Percentiles rank a stretch among this genome's conserved stretches.
These are phyloP conservation scores for Nissolia schottii DNA, from an alignment of 306 rosid species.

Conservation along the genomic window DNA sequence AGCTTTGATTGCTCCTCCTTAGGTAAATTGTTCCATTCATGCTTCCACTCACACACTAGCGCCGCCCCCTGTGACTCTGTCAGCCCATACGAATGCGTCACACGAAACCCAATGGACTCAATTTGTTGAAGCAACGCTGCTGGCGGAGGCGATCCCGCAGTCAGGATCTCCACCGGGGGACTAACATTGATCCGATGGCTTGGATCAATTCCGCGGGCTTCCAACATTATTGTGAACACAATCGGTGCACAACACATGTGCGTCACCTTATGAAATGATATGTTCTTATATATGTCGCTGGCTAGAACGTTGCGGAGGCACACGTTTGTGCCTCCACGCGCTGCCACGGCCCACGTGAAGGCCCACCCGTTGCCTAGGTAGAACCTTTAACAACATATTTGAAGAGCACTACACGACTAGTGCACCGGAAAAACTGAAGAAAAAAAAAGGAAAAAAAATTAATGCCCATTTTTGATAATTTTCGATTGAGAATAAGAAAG, in stretches of 20 bases:
- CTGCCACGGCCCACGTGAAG: conserved; percentile 71
- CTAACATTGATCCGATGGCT: neutral
- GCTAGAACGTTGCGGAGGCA: conserved; percentile 53
- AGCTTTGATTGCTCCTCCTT: conserved; percentile 28
- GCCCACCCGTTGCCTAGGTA: conserved; percentile 84
- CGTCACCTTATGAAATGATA: conserved; percentile 45
- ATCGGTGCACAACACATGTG: conserved; percentile 80
- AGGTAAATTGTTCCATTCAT: conserved; percentile 45
- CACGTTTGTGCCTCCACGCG: conserved; percentile 68
- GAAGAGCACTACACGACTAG: no score
- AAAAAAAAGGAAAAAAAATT: no score
- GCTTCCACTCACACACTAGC: conserved; percentile 66
- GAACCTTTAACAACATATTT: no score
- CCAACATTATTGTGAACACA: conserved; percentile 55
- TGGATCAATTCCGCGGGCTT: conserved; percentile 31
- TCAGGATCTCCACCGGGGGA: conserved; percentile 29
- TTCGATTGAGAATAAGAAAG: no score
- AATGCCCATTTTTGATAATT: no score
- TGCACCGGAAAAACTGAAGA: no score
- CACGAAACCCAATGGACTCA: conserved; percentile 54
- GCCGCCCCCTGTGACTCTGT: conserved; percentile 74
- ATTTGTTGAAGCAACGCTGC: conserved; percentile 42
- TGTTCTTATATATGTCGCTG: conserved; percentile 32
- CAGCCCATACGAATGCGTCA: conserved; percentile 65
- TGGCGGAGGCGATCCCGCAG: conserved; percentile 54